These are phyloP conservation scores for Aspergillus sp. DNA, from an alignment of 2,329 filamentous ascomycete species.

Conservation along the genomic window DNA sequence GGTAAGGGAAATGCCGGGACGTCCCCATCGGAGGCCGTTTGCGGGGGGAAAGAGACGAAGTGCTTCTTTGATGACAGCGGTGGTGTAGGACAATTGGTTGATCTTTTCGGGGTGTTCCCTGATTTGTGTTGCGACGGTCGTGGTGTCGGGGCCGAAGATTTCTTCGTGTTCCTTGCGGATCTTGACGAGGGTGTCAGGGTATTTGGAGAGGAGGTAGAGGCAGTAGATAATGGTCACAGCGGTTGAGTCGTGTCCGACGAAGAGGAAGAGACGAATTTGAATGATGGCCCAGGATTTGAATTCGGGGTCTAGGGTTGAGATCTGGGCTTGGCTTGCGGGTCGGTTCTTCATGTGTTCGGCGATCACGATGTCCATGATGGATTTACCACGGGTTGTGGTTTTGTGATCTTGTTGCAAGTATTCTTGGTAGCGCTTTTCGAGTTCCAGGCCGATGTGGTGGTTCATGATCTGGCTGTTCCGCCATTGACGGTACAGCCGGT, in stretches of 20 bases:
- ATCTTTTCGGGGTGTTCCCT: conserved; percentile 25
- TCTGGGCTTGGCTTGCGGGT: not conserved
- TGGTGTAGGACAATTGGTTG: conserved; percentile 56
- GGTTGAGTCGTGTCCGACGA: conserved; percentile 14
- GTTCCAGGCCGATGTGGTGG: conserved; percentile 8
- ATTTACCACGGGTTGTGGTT: not conserved
- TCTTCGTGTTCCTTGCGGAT: conserved; percentile 10
- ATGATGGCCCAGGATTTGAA: conserved; percentile 9
- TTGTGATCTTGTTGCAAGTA: not conserved
- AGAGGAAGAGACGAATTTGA: conserved; percentile 12
- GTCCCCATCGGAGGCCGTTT: conserved; percentile 17
- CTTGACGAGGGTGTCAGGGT: not conserved
- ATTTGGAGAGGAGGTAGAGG: conserved; percentile 1
- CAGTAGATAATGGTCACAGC: conserved; percentile 10
- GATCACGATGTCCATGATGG: conserved; percentile 9
- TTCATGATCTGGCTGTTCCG: conserved; percentile 6
- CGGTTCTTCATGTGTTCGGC: conserved; percentile 1
- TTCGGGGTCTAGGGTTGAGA: not conserved
- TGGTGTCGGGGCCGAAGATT: not conserved
- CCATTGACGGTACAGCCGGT: conserved; percentile 7
- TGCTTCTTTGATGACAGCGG: conserved; percentile 58
- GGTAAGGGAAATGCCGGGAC: conserved; percentile 11
- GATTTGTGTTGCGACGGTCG: not conserved
- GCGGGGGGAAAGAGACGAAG: conserved; percentile 55
- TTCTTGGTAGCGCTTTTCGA: conserved; percentile 9